Evolutionary conservation across 257 asterid genomes (phyloP), one percentile per base, ranked within the genome.

Genomic region (Linderniella brevidens): DNA sequence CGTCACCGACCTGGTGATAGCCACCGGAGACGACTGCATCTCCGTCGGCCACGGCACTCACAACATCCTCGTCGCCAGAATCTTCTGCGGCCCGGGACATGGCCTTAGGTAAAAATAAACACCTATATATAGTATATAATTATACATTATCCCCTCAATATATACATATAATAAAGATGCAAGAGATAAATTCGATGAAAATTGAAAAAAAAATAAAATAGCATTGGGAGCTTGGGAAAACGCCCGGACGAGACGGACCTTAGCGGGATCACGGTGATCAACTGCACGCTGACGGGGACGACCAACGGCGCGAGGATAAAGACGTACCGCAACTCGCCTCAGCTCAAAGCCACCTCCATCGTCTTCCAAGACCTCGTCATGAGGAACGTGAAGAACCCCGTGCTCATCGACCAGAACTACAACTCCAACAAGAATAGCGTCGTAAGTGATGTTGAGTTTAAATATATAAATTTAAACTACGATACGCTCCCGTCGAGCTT

Each of bases 11-110:
- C 10, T 54, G 17, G 42, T 19, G 29, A 67, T 71, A 0, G 52
- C 55, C 3, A 71, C 78, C 0, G 78, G 78, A 8, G 78, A 71
- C 13, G 78, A 71, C 32, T 71, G 78, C 8, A 50, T 71, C 8
- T 63, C 78, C 2, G 17, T 67, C 0, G 74, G 74, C 1, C 71
- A 71, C 11, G 78, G 64, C 12, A 32, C 48, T 45, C 44, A 53
- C 25, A 45, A 67, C 1, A 56, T 71, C 1, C 20, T 36, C 37
- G 47, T 71, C 12, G 45, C 49, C 52, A 57, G 47, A 20, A 59
- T 63, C 29, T 37, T 7, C 9, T 71, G 78, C 35, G 74, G 78
- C 17, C 75, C 78, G 3, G 78, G 78, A 5, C 78, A 67, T 17
- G 78, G 78, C 50, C 53, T 71, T 7, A 46, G 51, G 51, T 19